phyloP scores from a whole-genome alignment of 768 basidiomycete genomes.

The Termitomyces bulborhizus region DNA sequence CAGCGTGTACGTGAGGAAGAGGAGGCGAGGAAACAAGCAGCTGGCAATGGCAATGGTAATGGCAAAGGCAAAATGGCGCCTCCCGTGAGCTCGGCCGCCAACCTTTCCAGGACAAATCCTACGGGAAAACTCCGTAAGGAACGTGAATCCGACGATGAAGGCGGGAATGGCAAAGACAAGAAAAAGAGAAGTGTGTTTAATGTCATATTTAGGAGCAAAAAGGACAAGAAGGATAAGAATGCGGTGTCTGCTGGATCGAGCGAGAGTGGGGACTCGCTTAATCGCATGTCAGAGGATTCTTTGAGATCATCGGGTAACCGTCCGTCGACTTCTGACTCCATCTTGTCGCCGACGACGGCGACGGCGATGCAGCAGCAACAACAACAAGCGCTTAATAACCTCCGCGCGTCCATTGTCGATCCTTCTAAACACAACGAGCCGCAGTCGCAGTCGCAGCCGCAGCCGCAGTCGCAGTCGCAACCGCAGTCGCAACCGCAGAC shows the following conservation, averaged over 20 bases:
- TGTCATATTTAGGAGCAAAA: constrained; percentile 66
- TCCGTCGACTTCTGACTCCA: constrained; percentile 28
- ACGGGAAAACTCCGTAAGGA: constrained; percentile 42
- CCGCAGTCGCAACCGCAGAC: constrained; percentile 17
- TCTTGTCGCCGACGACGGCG: constrained; percentile 47
- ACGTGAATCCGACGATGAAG: constrained; percentile 26
- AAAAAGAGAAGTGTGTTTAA: constrained; percentile 66
- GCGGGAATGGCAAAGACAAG: constrained; percentile 17
- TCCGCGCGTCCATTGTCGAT: constrained; percentile 21
- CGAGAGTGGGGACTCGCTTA: constrained; percentile 42
- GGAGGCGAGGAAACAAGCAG: constrained; percentile 37
- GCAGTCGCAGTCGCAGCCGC: constrained; percentile 14
- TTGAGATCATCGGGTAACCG: constrained; percentile 39
- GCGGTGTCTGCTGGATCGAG: constrained; percentile 37
- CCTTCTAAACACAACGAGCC: constrained; percentile 19
- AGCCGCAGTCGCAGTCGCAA: constrained; percentile 20
- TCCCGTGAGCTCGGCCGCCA: constrained; percentile 37
- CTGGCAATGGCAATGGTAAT: constrained; percentile 35
- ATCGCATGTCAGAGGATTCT: constrained; percentile 58
- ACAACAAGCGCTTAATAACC: constrained; percentile 24
- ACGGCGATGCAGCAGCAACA: constrained; percentile 58
- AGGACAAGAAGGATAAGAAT: constrained; percentile 67
- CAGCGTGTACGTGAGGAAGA: constrained; percentile 44
- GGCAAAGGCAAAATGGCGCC: constrained; percentile 26
- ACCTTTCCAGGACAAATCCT: constrained; percentile 21